These are phyloP conservation scores for Aspergillus fischeri DNA, from an alignment of 2,329 filamentous ascomycete species.

Conservation along the genomic window DNA sequence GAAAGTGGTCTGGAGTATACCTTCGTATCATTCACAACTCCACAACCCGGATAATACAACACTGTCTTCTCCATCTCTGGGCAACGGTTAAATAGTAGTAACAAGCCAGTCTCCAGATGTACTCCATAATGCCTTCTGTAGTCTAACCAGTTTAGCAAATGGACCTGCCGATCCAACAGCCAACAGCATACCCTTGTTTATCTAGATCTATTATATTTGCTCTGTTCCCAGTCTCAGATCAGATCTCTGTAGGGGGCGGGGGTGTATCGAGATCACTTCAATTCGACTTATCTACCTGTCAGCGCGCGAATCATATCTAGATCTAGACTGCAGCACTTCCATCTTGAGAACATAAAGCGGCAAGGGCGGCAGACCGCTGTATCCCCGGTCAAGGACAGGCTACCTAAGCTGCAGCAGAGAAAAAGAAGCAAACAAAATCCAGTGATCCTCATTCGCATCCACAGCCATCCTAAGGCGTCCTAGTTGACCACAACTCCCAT, in stretches of 20 bases:
- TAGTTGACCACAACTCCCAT: conserved; percentile 1
- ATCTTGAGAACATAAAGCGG: not conserved
- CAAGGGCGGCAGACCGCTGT: conserved; percentile 1
- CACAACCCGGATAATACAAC: not conserved
- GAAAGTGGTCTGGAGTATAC: not conserved
- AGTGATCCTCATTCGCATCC: not conserved
- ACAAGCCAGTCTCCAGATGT: conserved; percentile 1
- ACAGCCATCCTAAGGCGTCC: not conserved
- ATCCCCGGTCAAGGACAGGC: not conserved
- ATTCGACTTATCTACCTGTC: not conserved
- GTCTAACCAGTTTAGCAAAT: conserved; percentile 1
- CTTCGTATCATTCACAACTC: not conserved
- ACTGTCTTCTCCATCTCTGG: not conserved
- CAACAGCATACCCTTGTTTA: not conserved
- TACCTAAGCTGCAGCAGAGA: not conserved
- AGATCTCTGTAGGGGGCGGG: no score
- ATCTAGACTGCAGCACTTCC: not conserved
- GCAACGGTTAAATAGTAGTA: not conserved
- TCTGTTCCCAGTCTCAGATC: not conserved
- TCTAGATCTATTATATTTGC: not conserved
- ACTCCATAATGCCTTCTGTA: no score
- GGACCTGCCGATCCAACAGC: conserved; percentile 2
- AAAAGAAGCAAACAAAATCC: not conserved
- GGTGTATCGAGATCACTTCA: not conserved
- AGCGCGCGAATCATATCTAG: not conserved